A percentile compares a stretch with the other conserved stretches of the same genome.
phyloP scores from a whole-genome alignment of 164 flowering plant species.

The Vitis rotundifolia region DNA sequence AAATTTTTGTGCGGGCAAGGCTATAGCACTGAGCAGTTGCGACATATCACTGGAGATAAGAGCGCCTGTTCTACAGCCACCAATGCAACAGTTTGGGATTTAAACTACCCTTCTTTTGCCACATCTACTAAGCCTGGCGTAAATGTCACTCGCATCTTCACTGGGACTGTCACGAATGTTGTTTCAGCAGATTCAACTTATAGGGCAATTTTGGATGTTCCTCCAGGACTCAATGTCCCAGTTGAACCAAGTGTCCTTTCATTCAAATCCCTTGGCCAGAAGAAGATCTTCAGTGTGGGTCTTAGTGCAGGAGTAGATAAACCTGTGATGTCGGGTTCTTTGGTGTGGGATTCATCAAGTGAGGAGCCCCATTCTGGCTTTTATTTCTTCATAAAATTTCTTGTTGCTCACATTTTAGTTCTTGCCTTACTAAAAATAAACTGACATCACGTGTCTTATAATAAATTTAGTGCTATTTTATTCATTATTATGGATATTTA shows the following conservation, averaged over 20 bases:
- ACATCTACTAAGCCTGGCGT: not conserved
- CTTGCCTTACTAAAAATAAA: too few species aligned
- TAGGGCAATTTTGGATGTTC: slow-evolving; percentile 25
- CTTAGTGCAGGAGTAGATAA: slow-evolving; percentile 21
- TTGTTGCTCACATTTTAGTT: too few species aligned
- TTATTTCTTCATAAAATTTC: not conserved
- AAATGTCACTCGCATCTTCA: slow-evolving; percentile 25
- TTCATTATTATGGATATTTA: too few species aligned
- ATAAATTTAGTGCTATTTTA: too few species aligned
- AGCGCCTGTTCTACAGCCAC: too few species aligned
- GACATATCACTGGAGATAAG: too few species aligned
- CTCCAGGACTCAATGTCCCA: slow-evolving; percentile 28
- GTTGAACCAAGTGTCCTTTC: slow-evolving; percentile 38
- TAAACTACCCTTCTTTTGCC: too few species aligned
- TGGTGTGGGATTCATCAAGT: slow-evolving; percentile 56
- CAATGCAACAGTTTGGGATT: too few species aligned
- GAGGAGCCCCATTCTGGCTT: slow-evolving; percentile 60
- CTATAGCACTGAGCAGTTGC: too few species aligned
- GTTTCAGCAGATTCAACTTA: slow-evolving; percentile 47
- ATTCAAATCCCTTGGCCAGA: slow-evolving; percentile 41
- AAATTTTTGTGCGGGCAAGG: too few species aligned
- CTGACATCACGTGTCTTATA: too few species aligned
- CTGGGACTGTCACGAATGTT: slow-evolving; percentile 67
- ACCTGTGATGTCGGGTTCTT: slow-evolving; percentile 26
- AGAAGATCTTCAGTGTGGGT: slow-evolving; percentile 35